Evolutionary conservation across 1,139 yeast species (phyloP).

Genomic region (Saccharomyces hybrid): DNA sequence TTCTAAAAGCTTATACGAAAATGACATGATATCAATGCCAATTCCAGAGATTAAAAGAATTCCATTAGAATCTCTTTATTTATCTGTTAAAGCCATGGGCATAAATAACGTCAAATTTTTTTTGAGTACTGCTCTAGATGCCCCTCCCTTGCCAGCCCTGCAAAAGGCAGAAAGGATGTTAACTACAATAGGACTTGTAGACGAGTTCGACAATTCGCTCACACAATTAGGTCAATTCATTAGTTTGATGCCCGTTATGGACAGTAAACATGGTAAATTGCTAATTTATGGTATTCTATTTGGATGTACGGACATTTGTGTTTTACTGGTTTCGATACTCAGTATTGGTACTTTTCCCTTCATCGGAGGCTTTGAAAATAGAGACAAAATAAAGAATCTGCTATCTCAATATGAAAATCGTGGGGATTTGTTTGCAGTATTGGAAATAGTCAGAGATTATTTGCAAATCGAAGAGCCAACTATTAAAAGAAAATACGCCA

Average conservation of each 20-base stretch:
- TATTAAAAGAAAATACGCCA: constrained; percentile 44
- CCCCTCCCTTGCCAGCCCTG: constrained; percentile 57
- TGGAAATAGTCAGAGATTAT: constrained; percentile 50
- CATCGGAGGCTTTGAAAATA: constrained; percentile 49
- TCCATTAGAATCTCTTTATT: constrained; percentile 71
- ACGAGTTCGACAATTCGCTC: constrained; percentile 41
- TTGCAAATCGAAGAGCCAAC: constrained; percentile 26
- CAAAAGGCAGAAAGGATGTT: constrained; percentile 55
- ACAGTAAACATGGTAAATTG: constrained; percentile 76
- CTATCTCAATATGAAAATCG: constrained; percentile 38
- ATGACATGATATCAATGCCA: constrained; percentile 60
- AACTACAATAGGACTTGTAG: constrained; percentile 65
- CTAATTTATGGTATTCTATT: constrained; percentile 72
- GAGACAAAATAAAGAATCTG: constrained; percentile 53
- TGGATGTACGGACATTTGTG: constrained; percentile 71
- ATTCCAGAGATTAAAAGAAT: constrained; percentile 84
- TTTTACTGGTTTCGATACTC: constrained; percentile 67
- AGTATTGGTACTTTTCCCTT: constrained; percentile 67
- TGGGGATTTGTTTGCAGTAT: constrained; percentile 73
- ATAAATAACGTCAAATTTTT: constrained; percentile 62
- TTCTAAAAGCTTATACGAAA: constrained; percentile 50
- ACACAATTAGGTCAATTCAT: constrained; percentile 78
- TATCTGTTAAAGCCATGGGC: constrained; percentile 86
- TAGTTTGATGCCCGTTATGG: constrained; percentile 72
- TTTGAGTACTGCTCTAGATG: constrained; percentile 68